Base-by-base conservation (phyloP, 176 grass and related monocot genomes). In the Dactylis glomerata region DNA sequence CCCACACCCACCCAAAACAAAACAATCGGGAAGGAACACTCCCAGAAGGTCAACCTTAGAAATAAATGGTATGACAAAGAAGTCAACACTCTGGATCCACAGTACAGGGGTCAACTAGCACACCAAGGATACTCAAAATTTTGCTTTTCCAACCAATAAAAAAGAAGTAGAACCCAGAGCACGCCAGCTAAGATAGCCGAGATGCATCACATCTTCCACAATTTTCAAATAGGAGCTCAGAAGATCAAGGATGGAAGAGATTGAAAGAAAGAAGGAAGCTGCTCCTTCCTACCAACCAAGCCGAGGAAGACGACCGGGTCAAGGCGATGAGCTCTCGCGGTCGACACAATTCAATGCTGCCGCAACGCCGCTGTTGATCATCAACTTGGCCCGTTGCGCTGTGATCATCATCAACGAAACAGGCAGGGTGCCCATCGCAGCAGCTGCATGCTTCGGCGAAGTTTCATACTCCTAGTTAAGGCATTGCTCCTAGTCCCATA, bases 301-400 rank as follows among this genome's bases (percentile, higher is more conserved):
- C 40, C 17, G 50, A 30, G 31, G 75, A 71, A 23, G 62, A 40
- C 9, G 69, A 67, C 69, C 32, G 11, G 46, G 78, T 76, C 63
- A 70, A 15, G 26, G 2, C 17, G 54, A 47, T 26, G 34, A 69
- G 37, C 45, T 57, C 47, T 82, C 72, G 28, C 72, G 0, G 46
- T 59, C 73, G 28, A 37, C 79, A 16, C 59, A 14, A 59, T 65
- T 70, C 4, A 83, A 78, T 83, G 71, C 28, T 58, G 8, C 32
- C 32, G 16, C 63, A 1, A 22, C 63, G 32, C 63, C 63, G 23
- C 10, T 65, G 46, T 63, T 64, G 59, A 49, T 31, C 31, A 62
- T 52, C 84, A 74, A 63, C 51, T 80, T 86, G 84, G 61, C 49
- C 32, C n/a, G 2, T 51, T 46, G 20, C 12, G 6, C 19, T 50